phyloP scores from a whole-genome alignment of 306 rosid species.

The Carpinus fangiana region DNA sequence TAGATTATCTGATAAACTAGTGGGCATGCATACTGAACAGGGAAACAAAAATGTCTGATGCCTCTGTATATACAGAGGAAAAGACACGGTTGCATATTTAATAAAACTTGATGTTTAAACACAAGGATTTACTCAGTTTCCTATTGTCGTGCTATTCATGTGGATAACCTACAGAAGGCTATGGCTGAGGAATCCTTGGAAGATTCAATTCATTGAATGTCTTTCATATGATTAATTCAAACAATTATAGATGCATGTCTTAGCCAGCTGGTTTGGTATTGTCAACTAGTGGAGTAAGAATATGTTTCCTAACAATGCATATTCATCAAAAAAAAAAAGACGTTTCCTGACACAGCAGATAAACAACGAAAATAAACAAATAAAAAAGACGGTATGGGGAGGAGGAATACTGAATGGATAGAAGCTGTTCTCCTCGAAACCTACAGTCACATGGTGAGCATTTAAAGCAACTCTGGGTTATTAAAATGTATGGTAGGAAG shows the following conservation, averaged over 20 bases:
- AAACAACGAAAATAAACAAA: neutral
- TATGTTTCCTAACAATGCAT: neutral
- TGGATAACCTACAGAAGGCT: slow-evolving; percentile 6
- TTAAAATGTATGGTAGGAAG: slow-evolving; percentile 18
- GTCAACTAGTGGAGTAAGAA: slow-evolving; percentile 25
- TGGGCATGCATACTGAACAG: neutral
- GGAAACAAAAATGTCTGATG: neutral
- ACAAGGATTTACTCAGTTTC: slow-evolving; percentile 1
- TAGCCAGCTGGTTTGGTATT: slow-evolving; percentile 31
- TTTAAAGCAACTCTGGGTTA: neutral
- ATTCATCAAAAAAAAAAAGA: too few relatives aligned
- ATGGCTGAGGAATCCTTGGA: slow-evolving; percentile 20
- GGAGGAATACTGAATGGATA: neutral
- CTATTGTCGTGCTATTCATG: slow-evolving; percentile 1
- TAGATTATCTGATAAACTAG: neutral
- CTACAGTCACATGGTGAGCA: slow-evolving; percentile 33
- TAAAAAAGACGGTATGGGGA: neutral
- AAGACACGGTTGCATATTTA: neutral
- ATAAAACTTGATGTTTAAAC: neutral
- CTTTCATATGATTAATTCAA: slow-evolving; percentile 19
- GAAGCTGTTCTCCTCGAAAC: slow-evolving; percentile 4
- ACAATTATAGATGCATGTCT: slow-evolving; percentile 26
- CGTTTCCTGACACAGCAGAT: neutral
- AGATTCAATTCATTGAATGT: neutral
- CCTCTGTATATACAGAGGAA: neutral